Conservation (phyloP, 176 grass and related monocot species). For the sorghum (Sorghum bicolor) region Sorghum_bicolor_NCBIv3 NC_012872.2:4027501-4028000, state of each 20-base stretch:
- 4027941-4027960: slow-evolving; percentile 49
- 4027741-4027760: slow-evolving; percentile 35
- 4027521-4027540: slow-evolving; percentile 53
- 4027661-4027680: slow-evolving; percentile 69
- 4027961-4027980: slow-evolving; percentile 38
- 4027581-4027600: slow-evolving; percentile 45
- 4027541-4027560: slow-evolving; percentile 60
- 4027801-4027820: slow-evolving; percentile 68
- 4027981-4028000: slow-evolving; percentile 15
- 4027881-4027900: slow-evolving; percentile 43
- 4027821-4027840: neutral
- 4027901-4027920: neutral
- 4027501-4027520: slow-evolving; percentile 21
- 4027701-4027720: slow-evolving; percentile 76
- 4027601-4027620: slow-evolving; percentile 61
- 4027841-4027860: neutral
- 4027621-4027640: slow-evolving; percentile 70
- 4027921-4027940: slow-evolving; percentile 60
- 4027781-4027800: slow-evolving; percentile 78
- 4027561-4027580: slow-evolving; percentile 67
- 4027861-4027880: neutral
- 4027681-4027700: slow-evolving; percentile 89
- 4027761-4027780: slow-evolving; percentile 69
- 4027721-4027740: slow-evolving; percentile 44
- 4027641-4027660: slow-evolving; percentile 42